A percentile compares a stretch with the other conserved stretches of the same genome.
These are phyloP conservation scores for Epicoccum nigrum DNA, from an alignment of 2,329 filamentous ascomycete species.

Conservation along the genomic window DNA sequence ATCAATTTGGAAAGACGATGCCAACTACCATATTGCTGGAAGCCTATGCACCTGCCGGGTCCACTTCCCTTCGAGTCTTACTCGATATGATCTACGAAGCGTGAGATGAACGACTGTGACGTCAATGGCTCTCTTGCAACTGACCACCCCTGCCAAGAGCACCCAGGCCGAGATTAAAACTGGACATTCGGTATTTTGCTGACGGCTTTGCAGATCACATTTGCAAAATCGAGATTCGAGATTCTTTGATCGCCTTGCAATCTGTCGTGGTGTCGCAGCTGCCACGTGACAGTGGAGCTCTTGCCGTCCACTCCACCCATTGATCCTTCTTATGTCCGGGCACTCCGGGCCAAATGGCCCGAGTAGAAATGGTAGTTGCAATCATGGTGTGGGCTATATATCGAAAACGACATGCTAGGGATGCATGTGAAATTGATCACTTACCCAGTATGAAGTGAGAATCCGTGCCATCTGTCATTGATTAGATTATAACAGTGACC, in stretches of 20 bases:
- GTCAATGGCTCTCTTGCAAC: conserved; percentile 3
- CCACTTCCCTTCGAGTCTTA: conserved; percentile 7
- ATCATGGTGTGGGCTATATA: too few species aligned
- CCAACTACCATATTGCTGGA: conserved; percentile 5
- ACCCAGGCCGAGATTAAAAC: conserved; percentile 9
- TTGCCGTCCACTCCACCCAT: too few species aligned
- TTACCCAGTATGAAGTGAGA: too few species aligned
- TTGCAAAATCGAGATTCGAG: conserved; percentile 4
- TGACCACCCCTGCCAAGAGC: conserved; percentile 11
- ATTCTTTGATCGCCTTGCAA: neutral
- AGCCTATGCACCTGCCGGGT: conserved; percentile 2
- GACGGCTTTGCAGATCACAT: conserved; percentile 4
- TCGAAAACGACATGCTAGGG: too few species aligned
- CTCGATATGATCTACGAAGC: neutral
- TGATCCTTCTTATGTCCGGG: too few species aligned
- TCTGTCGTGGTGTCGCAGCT: neutral
- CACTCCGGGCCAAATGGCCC: too few species aligned
- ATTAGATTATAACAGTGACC: too few species aligned
- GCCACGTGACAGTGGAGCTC: neutral
- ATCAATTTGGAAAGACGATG: neutral
- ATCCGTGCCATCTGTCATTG: too few species aligned
- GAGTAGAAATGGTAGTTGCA: too few species aligned
- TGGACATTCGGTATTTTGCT: conserved; percentile 1
- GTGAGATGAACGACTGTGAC: conserved; percentile 5
- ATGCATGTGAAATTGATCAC: too few species aligned